Base-by-base conservation (phyloP, 225 moss, liverwort and hornwort species). In the Sphagnum contortum region DNA sequence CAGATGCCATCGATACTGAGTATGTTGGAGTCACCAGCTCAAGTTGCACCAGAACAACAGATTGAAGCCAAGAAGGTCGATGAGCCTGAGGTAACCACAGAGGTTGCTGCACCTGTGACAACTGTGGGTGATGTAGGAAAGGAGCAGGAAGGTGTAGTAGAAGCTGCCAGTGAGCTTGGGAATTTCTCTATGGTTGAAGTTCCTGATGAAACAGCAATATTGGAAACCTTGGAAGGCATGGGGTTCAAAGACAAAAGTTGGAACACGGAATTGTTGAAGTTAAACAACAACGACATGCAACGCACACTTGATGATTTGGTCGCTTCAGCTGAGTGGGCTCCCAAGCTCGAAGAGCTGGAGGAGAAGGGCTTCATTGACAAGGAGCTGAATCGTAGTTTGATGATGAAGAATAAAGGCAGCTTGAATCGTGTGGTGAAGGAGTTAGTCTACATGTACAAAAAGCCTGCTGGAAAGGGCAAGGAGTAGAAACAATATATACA, bases 351-450 rank as follows among this genome's bases (percentile, higher is more conserved):
- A 66, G 92, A 96, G 69, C 77, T 96, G 0, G 90, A 96, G 64
- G 95, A 92, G 72, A 96, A 92, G 95, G 94, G 95, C 6, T 92
- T 96, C 54, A 83, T 81, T 48, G 87, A 92, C 62, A 75, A 81
- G 2, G 85, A 90, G 59, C 87, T 88, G 90, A 96, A 92, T 59
- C 89, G 92, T 9, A 87, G 88, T 4, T 85, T 96, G 8, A 96
- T 96, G 92, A 92, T 92, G 69, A 92, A 96, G 76, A 96, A 96
- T 59, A 96, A 96, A 29, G 95, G 95, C 5, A 90, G 90, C 57
- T 90, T 96, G 55, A 96, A 96, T 69, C 90, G 92, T 57, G 92
- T 92, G 61, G 95, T 96, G 50, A 96, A 96, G 76, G 92, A 96
- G 72, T 80, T 96, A 47, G 90, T 96, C 45, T 90, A 92, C 75